Percentiles rank a stretch among this genome's conserved stretches.
Evolutionary conservation across 345 rosid genomes (phyloP).

Genomic region (Citrus australasica): DNA sequence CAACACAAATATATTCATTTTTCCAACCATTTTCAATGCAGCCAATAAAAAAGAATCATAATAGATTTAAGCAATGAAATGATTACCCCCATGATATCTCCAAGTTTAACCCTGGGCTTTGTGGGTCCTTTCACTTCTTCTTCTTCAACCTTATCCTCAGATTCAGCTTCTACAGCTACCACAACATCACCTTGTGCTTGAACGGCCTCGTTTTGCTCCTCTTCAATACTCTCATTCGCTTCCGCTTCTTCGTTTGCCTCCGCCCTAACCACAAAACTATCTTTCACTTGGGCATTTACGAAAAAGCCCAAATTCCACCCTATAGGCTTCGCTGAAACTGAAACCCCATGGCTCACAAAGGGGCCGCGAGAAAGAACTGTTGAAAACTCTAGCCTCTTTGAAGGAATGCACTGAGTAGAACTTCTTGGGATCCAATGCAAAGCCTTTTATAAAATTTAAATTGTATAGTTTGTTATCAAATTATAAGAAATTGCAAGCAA

Average conservation of each 20-base stretch:
- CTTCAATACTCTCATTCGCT: conserved; percentile 25
- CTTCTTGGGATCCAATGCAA: conserved; percentile 45
- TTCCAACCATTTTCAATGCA: background rate
- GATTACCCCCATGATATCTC: conserved; percentile 74
- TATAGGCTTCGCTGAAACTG: conserved; percentile 27
- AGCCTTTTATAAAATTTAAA: conserved; percentile 30
- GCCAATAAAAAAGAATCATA: background rate
- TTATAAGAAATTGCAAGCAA: background rate
- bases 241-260: conserved; percentile 40
- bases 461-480: background rate
- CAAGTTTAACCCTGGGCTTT: conserved; percentile 55
- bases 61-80: background rate
- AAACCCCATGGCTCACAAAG: conserved; percentile 18
- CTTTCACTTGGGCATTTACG: conserved; percentile 29
- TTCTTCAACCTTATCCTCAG: conserved; percentile 21
- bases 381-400: conserved; percentile 43
- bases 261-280: conserved; percentile 51
- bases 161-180: conserved; percentile 20
- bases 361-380: conserved; percentile 29
- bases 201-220: conserved; percentile 13
- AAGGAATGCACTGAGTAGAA: conserved; percentile 23
- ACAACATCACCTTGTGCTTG: conserved; percentile 24
- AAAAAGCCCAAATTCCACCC: conserved; percentile 25
- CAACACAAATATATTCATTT: background rate
- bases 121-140: conserved; percentile 44